Base-by-base conservation (phyloP, 768 basidiomycete genomes). In the Phylloporus arenicola region DNA sequence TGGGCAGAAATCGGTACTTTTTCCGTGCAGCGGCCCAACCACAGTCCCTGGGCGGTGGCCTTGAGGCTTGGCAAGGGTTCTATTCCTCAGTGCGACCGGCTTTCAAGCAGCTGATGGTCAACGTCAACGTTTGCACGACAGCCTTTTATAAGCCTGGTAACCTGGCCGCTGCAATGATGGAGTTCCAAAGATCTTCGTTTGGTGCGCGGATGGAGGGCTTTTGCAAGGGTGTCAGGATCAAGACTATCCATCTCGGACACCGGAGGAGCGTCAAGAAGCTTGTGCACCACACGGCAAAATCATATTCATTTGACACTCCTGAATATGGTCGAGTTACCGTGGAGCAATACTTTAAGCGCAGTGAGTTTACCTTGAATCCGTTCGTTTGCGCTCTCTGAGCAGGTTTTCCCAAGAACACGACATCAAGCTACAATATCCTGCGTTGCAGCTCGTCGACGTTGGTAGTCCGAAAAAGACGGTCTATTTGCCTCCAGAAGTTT, bases 221-320 rank as follows among this genome's bases (percentile, higher is more conserved):
- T 55, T 83, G 79, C 35, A 80, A 74, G 52, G 78, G 85, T 8
- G 75, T 90, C 3, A 72, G 89, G 34, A 70, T 92, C 42, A 74
- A 73, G 62, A 80, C 87, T 1, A 75, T 65, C 2, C 88, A 91
- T 66, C 72, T 92, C 13, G 80, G 81, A n/a, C 84, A 88, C 59
- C 80, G 72, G 61, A 91, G 88, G 68, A 81, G 83, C 0, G 75
- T 92, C 51, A 85, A 84, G 63, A 65, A 65, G 3, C 62, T 86
- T 13, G 71, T 73, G 12, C 70, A 71, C 20, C 42, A 67, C 17
- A 75, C 31, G 10, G 71, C 80, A 14, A 68, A 42, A 33, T 61
- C 73, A 27, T 66, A 75, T 52, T 62, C 48, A 12, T 80, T 80
- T 53, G 58, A 64, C 9, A 68, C 73, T 6, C 64, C 71, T 2